Evolutionary conservation across 1,284 basidiomycete species (phyloP), one percentile per base, ranked within the genome.

Genomic region (Ganoderma resinaceum): DNA sequence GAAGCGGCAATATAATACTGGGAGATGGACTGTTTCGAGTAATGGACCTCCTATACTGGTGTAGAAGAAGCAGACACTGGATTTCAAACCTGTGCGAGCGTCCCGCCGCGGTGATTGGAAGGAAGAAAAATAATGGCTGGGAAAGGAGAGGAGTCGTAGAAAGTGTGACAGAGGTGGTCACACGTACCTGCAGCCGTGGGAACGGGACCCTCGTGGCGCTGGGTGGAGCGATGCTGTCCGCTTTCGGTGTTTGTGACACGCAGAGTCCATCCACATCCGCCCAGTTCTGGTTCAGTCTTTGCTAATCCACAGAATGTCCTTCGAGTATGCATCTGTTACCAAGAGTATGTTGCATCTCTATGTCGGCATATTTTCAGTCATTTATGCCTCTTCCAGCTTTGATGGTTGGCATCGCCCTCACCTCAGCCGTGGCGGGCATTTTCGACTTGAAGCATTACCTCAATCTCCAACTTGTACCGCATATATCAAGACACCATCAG

Each of bases 391-490:
- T n/a, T 64, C 33, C 75, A 96, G 95, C 91, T 59, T 81, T 95
- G 67, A 95, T 97, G 88, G 80, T 94, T 67, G 82, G 85, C 61
- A 82, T 88, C 46, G 94, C 89, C 40, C 72, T 93, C 61, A 85
- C 89, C 4, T 94, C 95, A 23, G 83, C 96, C 63, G 76, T 89
- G 5, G 89, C 87, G 46, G 92, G 94, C 1, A 80, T 96, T 55
- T 91, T 95, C 75, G 95, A 95, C 77, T 82, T 94, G 70, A 96
- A 97, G 79, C 91, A 96, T 74, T 94, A 95, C 77, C 87, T 95
- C 68, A 92, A 96, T 79, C 66, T 77, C 14, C 77, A 82, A 73
- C 76, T 82, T 20, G 76, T 80, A 60, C 84, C 84, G 26, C 84
- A 86, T 68, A 74, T 86, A 20, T 82, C 82, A 4, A 76, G 76